Base-by-base conservation (phyloP, 2,329 filamentous ascomycete species). In the Fusarium liriodendri region DNA sequence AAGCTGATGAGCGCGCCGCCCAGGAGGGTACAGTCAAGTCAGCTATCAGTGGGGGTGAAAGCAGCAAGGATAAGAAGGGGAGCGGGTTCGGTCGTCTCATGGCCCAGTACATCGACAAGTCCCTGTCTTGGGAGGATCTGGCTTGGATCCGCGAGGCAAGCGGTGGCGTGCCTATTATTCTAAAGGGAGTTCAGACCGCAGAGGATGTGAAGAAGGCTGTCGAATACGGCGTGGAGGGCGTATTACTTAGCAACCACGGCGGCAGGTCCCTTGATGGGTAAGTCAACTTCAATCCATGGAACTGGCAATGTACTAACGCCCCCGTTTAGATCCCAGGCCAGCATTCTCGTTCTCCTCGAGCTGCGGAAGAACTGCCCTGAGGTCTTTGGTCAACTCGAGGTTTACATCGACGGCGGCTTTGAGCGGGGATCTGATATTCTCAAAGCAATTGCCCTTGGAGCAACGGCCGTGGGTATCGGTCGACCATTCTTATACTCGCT, bases 211-310 rank as follows among this genome's bases (percentile, higher is more conserved):
- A 83, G 18, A 78, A 83, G 29, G 88, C 88, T 0, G 82, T 85
- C 61, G 78, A 85, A 37, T 80, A 82, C 45, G 87, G 87, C 0
- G 81, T 87, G 47, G 84, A 88, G 67, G 88, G 88, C 1, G 87
- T 90, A 58, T 77, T 89, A 57, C 73, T 90, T 35, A 88, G 85
- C 68, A 90, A 90, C 66, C 89, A 90, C 65, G 88, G 89, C n/a
- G 89, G 89, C 2, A 81, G 89, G n/a, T 86, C 87, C 8, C 80
- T 89, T 9, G 88, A 90, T 70, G 87, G 85, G 74, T 75, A 65
- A 73, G 71, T 69, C 18, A 32, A 22, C 5, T 6, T 54, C 9
- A 8, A 40, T 40, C 14, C 33, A 27, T 40, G 10, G 5, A 27
- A 8, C 1, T 27, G 11, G 16, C 20, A 27, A 11, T 35, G 8